Base-by-base conservation (phyloP, 2,329 filamentous ascomycete genomes). In the Tolypocladium tropicale region DNA sequence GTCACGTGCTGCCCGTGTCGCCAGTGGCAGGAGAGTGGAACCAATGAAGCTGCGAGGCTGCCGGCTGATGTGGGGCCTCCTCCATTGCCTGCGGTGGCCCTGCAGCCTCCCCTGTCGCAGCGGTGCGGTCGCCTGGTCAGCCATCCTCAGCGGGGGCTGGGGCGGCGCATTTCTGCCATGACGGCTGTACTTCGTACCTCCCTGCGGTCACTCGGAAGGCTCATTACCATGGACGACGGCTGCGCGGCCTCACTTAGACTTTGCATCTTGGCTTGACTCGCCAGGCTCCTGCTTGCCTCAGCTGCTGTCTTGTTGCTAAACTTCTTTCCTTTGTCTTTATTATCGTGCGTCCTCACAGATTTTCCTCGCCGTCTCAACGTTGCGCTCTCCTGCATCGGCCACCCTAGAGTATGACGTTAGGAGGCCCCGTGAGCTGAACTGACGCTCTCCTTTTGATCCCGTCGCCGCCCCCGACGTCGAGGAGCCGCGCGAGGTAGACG, bases 51-150 rank as follows among this genome's bases (percentile, higher is more conserved):
- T 21, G 46, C 46, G 28, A n/a, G 46, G 46, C 46, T 50, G 18
- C 46, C 25, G n/a, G 28, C 46, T 32, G 46, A 49, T 32, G 28
- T 33, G 46, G 46, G 4, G 18, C 46, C 6, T 10, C 6, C 18
- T 49, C 25, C 25, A 49, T 49, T 30, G 14, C 25, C 16, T 18
- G 16, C 46, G 3, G 43, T 48, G 43, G 43, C 43, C 43, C 43
- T 48, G 43, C 43, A 48, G 43, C 43, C 23, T 16, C 43, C 43
- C 43, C 43, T n/a, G 43, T 48, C 25, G 43, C 43, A 30, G 43
- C 46, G 28, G 18, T 32, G 46, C 56, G 60, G 67, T 68, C 67
- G 67, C 64, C 67, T 60, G 65, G 67, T 57, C 67, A 68, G 65
- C 57, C 49, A 25, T 52, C 57, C 56, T 41, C 16, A 10, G 53